These are phyloP conservation scores for Ogataea sp. DNA, from an alignment of 805 yeast species.

Conservation along the genomic window DNA sequence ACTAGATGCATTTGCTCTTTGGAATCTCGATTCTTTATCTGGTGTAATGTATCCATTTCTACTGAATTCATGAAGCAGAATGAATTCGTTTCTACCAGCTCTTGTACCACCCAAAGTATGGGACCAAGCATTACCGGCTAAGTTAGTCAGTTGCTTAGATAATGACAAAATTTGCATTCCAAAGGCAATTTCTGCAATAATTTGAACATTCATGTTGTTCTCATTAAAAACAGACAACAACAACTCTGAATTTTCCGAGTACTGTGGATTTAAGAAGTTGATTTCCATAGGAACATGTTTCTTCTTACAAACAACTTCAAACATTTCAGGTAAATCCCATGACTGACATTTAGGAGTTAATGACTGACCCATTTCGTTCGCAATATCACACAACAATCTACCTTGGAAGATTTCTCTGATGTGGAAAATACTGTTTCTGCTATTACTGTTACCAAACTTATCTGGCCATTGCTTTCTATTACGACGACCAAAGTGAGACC, in stretches of 20 bases:
- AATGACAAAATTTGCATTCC: conserved; percentile 78
- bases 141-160: conserved; percentile 82
- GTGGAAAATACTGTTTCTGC: conserved; percentile 37
- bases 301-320: conserved; percentile 63
- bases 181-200: conserved; percentile 73
- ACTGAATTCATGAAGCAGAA: conserved; percentile 85
- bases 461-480: conserved; percentile 73
- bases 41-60: conserved; percentile 79
- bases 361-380: conserved; percentile 92
- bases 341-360: conserved; percentile 86
- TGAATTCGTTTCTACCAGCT: conserved; percentile 91
- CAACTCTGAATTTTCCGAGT: conserved; percentile 58
- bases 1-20: conserved; percentile 18
- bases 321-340: conserved; percentile 93
- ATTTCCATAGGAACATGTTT: conserved; percentile 59
- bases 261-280: conserved; percentile 59
- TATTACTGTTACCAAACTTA: conserved; percentile 47
- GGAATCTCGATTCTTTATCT: conserved; percentile 54
- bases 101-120: conserved; percentile 92
- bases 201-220: conserved; percentile 54
- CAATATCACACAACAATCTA: conserved; percentile 82
- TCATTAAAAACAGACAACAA: conserved; percentile 66
- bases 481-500: conserved; percentile 82
- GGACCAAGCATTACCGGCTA: conserved; percentile 98
- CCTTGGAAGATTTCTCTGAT: conserved; percentile 75